Evolutionary conservation across 2,329 filamentous ascomycete genomes (phyloP), one percentile per base, ranked within the genome.

Genomic region (Alternaria sp.): DNA sequence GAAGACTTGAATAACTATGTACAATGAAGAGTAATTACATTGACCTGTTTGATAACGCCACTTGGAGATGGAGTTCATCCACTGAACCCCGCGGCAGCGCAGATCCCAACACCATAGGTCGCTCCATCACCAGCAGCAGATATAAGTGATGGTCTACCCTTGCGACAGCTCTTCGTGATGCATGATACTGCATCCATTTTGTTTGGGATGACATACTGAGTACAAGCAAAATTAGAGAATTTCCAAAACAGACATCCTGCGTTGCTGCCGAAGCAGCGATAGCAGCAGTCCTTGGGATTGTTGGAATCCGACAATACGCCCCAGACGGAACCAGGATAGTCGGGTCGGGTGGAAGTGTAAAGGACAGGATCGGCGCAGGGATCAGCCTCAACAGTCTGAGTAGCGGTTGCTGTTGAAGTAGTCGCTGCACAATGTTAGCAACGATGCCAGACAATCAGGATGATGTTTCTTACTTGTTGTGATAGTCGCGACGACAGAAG

Each of bases 371-470:
- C n/a, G 38, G 38, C 38, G 38, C 38, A 40, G n/a, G 38, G 38
- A 20, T 40, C 10, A n/a, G 38, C 38, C n/a, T 40, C 2, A 3
- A 40, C n/a, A 2, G 38, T 40, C n/a, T 40, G 8, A 11, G 38
- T 40, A 20, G 38, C 38, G n/a, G 38, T 40, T 8, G 38, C 38
- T 20, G n/a, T 40, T 0, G 38, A 40, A 11, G 38, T 40, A 40
- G 38, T 40, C n/a, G 38, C 38, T 40, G 11, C 18, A 3, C n/a
- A 20, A 20, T 40, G 38, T 40, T 40, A 40, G 38, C n/a, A 20
- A 20, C 2, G n/a, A 10, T 0, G 38, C 8, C n/a, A 40, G 4
- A 1, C 3, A n/a, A 20, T 40, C 3, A 7, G 4, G 2, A 11
- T 40, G 0, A 11, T 20, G n/a, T 3, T 8, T 20, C 8, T 40